phyloP scores from a whole-genome alignment of 345 rosid genomes.

The Eucalyptus pauciflora region DNA sequence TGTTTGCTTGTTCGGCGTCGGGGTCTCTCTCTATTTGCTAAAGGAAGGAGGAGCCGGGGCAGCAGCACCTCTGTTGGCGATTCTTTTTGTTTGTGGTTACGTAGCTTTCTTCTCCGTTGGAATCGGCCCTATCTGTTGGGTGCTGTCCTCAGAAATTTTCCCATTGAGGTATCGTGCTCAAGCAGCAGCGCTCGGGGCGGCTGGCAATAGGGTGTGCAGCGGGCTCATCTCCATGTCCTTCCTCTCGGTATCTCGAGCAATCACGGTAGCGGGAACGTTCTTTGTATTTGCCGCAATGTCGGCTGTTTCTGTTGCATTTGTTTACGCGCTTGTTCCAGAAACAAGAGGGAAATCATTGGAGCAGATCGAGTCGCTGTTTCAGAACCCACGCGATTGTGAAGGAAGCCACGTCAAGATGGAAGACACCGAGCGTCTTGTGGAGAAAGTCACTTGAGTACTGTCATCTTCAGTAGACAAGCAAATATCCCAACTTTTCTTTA shows the following conservation, averaged over 20 bases:
- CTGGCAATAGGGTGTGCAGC: slow-evolving; percentile 44
- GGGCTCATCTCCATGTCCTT: slow-evolving; percentile 57
- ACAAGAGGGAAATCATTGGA: slow-evolving; percentile 64
- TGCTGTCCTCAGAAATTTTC: slow-evolving; percentile 47
- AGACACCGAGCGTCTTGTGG: background rate
- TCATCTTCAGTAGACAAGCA: background rate
- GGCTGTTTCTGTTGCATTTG: slow-evolving; percentile 30
- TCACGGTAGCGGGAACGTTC: slow-evolving; percentile 54
- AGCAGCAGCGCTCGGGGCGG: slow-evolving; percentile 52
- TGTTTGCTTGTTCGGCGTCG: slow-evolving; percentile 26
- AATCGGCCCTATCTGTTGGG: slow-evolving; percentile 60
- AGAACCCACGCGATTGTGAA: background rate
- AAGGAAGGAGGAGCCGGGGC: slow-evolving; percentile 18
- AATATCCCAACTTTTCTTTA: background rate
- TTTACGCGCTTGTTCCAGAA: slow-evolving; percentile 38
- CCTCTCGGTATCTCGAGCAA: slow-evolving; percentile 39
- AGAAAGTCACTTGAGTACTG: background rate
- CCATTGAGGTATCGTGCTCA: slow-evolving; percentile 57
- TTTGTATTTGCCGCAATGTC: slow-evolving; percentile 24
- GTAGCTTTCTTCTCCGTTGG: slow-evolving; percentile 65
- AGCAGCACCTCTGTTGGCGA: slow-evolving; percentile 10
- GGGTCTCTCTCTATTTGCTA: slow-evolving; percentile 19
- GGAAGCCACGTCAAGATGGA: background rate
- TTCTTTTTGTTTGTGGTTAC: slow-evolving; percentile 35
- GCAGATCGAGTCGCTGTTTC: slow-evolving; percentile 43